A percentile compares a stretch with the other conserved stretches of the same genome.
Conservation (phyloP, 1,139 yeast species). For the Zygosaccharomyces pseudobailii region DNA sequence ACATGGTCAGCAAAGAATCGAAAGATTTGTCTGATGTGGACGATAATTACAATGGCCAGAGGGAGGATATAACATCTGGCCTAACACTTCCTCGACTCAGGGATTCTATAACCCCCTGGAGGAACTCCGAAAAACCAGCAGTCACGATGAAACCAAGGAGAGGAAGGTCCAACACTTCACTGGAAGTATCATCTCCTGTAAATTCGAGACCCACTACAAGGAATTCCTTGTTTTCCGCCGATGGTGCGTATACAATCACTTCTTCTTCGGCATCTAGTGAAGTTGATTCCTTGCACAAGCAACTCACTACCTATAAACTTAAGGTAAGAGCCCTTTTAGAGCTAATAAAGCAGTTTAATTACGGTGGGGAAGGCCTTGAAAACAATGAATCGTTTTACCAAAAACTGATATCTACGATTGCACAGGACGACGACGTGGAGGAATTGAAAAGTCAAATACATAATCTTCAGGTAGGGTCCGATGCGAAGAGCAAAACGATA, state of each 20-base stretch:
- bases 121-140: constrained; percentile 14
- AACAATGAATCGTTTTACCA: constrained; percentile 19
- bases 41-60: constrained; percentile 10
- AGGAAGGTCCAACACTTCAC: constrained; percentile 17
- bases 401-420: constrained; percentile 16
- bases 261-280: constrained; percentile 23
- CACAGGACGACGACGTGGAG: constrained; percentile 28
- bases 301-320: constrained; percentile 35
- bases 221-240: constrained; percentile 17
- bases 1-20: background rate
- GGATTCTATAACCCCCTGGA: constrained; percentile 35
- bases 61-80: constrained; percentile 7
- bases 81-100: constrained; percentile 33
- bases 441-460: constrained; percentile 24
- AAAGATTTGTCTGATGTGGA: constrained; percentile 7
- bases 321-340: constrained; percentile 35
- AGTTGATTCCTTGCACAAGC: constrained; percentile 33
- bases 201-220: constrained; percentile 16
- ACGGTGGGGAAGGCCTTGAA: constrained; percentile 20
- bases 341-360: constrained; percentile 32
- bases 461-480: constrained; percentile 13
- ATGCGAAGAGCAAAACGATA: constrained; percentile 10
- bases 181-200: constrained; percentile 20
- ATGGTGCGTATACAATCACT: constrained; percentile 20
- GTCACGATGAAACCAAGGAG: background rate